Base-by-base conservation (phyloP, 1,284 basidiomycete genomes). In the Ustilago bromivora region DNA sequence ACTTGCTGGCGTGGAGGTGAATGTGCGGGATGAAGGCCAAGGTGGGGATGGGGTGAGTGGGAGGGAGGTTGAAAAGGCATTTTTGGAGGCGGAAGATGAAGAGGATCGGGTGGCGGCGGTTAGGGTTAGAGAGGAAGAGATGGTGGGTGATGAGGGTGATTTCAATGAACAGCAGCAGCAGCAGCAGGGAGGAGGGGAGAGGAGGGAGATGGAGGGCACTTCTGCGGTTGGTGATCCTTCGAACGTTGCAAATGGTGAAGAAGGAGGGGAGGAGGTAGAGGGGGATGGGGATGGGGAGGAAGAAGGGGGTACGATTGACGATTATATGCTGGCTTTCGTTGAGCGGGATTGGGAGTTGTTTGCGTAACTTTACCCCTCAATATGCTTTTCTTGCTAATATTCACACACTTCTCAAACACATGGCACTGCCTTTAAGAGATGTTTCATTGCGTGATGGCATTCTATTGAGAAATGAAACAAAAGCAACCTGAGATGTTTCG, bases 11-110 rank as follows among this genome's bases (percentile, higher is more conserved):
- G 82, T 85, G 8, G 71, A 75, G 4, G 80, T 83, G 1, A 73
- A 66, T 12, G 64, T 65, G 4, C 89, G 73, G 80, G 23, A 83
- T 79, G 68, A 68, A 13, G 80, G 79, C 0, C 79, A 75, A 78
- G 66, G 67, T 8, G 81, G 80, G 2, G 78, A 77, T 32, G 80
- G 71, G 0, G 81, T 79, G 2, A 78, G 76, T 32, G 80, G 71
- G 0, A 84, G 85, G n/a, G 88, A 90, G 49, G 87, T 92, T 53
- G 91, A 91, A 17, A 87, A 86, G 31, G 92, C 91, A 0, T 88
- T 98, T n/a, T 93, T 91, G 4, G 92, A 94, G 65, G 93, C 93
- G 57, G 96, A 97, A 80, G 96, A 98, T 82, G 91, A 89, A 23
- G 94, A 95, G 84, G 95, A 96, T 85, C 92, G 91, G 0, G 89